Conservation (phyloP, 306 rosid genomes). For the Pyrus betulifolia region DNA sequence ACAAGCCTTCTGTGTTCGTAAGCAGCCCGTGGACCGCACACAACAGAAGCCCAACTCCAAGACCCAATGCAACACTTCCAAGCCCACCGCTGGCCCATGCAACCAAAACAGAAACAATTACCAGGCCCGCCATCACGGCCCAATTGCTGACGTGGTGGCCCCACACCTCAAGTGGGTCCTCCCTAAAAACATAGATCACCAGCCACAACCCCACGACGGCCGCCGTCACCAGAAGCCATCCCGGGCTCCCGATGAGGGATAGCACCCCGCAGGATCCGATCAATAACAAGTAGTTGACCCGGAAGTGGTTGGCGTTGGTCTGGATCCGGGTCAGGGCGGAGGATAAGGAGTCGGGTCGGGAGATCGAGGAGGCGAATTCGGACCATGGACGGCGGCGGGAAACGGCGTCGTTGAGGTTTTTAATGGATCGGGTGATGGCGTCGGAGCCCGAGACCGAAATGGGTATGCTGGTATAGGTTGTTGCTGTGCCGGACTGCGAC, state of each 20-base stretch:
- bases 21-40: slow-evolving; percentile 9
- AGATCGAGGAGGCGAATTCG: background rate
- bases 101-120: background rate
- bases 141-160: background rate
- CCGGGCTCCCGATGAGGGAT: background rate
- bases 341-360: background rate
- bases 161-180: slow-evolving; percentile 11
- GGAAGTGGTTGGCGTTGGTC: slow-evolving; percentile 1
- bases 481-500: background rate
- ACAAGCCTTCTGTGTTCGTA: background rate
- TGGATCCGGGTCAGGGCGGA: background rate
- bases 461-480: slow-evolving; percentile 17
- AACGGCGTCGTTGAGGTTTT: slow-evolving; percentile 1
- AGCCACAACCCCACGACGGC: slow-evolving; percentile 12
- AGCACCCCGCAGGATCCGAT: background rate
- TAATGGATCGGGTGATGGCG: slow-evolving; percentile 6
- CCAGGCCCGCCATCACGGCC: background rate
- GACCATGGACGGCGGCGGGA: slow-evolving; percentile 5
- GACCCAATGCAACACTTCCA: background rate
- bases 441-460: background rate
- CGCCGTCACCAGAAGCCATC: background rate
- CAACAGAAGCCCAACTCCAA: background rate
- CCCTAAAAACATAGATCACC: slow-evolving; percentile 6
- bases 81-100: background rate
- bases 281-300: slow-evolving; percentile 11